Evolutionary conservation across 2,329 filamentous ascomycete genomes (phyloP).

Genomic region (Phyllosticta citribraziliensis): DNA sequence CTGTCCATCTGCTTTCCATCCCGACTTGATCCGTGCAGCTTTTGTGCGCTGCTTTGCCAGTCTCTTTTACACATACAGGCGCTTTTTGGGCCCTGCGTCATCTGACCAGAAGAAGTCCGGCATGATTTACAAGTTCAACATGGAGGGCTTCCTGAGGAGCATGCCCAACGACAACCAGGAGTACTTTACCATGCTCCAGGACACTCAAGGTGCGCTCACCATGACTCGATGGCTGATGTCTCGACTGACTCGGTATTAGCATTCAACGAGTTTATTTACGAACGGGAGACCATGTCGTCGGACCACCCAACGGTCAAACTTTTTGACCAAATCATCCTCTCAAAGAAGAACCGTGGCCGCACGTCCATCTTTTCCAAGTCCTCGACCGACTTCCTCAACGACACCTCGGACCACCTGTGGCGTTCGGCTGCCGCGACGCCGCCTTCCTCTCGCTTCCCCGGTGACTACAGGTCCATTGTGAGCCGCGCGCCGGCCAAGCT

Average conservation of each 20-base stretch:
- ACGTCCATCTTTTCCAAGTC: conserved; percentile 54
- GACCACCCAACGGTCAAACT: conserved; percentile 59
- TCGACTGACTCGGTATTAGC: conserved; percentile 26
- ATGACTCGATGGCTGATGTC: neutral
- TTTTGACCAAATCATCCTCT: conserved; percentile 76
- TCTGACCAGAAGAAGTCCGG: conserved; percentile 54
- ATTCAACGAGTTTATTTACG: conserved; percentile 79
- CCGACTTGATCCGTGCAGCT: conserved; percentile 56
- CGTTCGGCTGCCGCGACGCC: conserved; percentile 52
- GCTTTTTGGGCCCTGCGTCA: conserved; percentile 49
- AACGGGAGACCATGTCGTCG: conserved; percentile 57
- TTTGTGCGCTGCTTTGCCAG: conserved; percentile 62
- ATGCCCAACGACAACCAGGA: conserved; percentile 55
- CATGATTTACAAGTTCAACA: conserved; percentile 54
- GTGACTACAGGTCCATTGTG: conserved; percentile 43
- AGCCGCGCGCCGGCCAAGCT: conserved; percentile 62
- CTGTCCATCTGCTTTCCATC: conserved; percentile 56
- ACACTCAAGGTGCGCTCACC: conserved; percentile 46
- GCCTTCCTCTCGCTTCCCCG: conserved; percentile 43
- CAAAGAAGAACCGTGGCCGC: conserved; percentile 62
- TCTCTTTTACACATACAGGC: conserved; percentile 59
- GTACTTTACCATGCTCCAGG: conserved; percentile 52
- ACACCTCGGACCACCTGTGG: conserved; percentile 73
- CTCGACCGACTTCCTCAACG: conserved; percentile 54
- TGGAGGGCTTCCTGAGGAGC: conserved; percentile 56